These are phyloP conservation scores for Linderina pennispora DNA, from an alignment of 192 early-diverging fungal species.

Conservation along the genomic window DNA sequence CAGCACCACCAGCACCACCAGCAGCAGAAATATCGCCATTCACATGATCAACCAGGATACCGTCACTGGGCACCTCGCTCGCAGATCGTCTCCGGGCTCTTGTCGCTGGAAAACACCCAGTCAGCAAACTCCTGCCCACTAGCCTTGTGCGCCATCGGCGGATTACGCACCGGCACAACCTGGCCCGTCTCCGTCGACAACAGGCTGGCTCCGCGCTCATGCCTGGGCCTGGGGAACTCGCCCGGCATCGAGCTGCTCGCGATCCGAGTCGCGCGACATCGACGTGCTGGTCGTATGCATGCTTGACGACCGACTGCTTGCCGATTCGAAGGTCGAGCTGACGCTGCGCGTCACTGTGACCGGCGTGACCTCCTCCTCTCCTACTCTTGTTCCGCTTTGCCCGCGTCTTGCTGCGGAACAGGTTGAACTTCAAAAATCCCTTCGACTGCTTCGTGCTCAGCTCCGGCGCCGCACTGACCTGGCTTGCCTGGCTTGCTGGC, in stretches of 20 bases:
- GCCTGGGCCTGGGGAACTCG: neutral
- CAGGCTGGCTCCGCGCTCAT: neutral
- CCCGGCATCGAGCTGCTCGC: neutral
- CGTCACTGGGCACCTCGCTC: too few relatives aligned
- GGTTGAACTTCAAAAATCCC: conserved; percentile 22
- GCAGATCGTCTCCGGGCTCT: too few relatives aligned
- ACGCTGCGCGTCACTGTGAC: too few relatives aligned
- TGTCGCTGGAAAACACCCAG: conserved; percentile 32
- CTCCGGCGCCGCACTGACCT: conserved; percentile 1
- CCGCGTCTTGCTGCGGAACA: conserved; percentile 34
- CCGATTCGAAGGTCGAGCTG: too few relatives aligned
- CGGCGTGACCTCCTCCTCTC: too few relatives aligned
- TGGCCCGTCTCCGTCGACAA: too few relatives aligned
- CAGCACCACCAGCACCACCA: too few relatives aligned
- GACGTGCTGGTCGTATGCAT: neutral
- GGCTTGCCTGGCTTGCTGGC: too few relatives aligned
- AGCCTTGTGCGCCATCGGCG: neutral
- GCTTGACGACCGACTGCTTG: too few relatives aligned
- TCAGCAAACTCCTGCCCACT: conserved; percentile 22
- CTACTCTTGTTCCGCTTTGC: conserved; percentile 16
- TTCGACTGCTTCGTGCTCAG: conserved; percentile 9
- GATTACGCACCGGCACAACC: too few relatives aligned
- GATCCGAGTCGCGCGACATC: conserved; percentile 15
- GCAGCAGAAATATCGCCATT: too few relatives aligned
- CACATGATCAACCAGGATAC: too few relatives aligned